Percentiles rank a stretch among this genome's conserved stretches.
Evolutionary conservation across 768 basidiomycete species (phyloP).

Genomic region (Chiua virens): DNA sequence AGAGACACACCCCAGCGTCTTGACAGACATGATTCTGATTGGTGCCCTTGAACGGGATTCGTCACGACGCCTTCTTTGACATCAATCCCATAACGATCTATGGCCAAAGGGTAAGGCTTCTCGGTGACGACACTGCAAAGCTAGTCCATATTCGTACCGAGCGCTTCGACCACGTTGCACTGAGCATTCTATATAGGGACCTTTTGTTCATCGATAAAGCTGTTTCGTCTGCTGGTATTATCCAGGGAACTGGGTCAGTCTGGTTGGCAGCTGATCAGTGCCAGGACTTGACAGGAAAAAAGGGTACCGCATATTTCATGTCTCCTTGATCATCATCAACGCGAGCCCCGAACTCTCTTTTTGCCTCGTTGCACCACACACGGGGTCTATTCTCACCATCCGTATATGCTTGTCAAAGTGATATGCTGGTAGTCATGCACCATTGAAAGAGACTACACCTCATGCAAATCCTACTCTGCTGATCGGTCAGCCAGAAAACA

Average conservation of each 20-base stretch:
- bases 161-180: constrained; percentile 11
- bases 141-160: neutral
- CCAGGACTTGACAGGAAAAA: constrained; percentile 3
- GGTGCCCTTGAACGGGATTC: constrained; percentile 15
- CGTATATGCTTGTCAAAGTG: neutral
- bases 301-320: constrained; percentile 4
- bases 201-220: constrained; percentile 20
- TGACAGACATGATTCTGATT: constrained; percentile 1
- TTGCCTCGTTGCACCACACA: constrained; percentile 19
- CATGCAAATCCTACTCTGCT: constrained; percentile 10
- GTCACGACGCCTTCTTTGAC: constrained; percentile 5
- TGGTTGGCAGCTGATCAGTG: neutral
- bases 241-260: neutral
- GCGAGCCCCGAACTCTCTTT: neutral
- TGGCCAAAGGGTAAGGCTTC: constrained; percentile 14
- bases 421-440: neutral
- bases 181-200: constrained; percentile 2
- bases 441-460: neutral
- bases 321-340: constrained; percentile 2
- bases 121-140: constrained; percentile 1
- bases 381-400: neutral
- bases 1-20: constrained; percentile 10
- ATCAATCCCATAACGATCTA: constrained; percentile 2
- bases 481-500: no score
- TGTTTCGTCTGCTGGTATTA: constrained; percentile 4